Percentiles rank a stretch among this genome's conserved stretches.
phyloP scores from a whole-genome alignment of 2,329 filamentous ascomycete genomes.

The Periconia sp. region DNA sequence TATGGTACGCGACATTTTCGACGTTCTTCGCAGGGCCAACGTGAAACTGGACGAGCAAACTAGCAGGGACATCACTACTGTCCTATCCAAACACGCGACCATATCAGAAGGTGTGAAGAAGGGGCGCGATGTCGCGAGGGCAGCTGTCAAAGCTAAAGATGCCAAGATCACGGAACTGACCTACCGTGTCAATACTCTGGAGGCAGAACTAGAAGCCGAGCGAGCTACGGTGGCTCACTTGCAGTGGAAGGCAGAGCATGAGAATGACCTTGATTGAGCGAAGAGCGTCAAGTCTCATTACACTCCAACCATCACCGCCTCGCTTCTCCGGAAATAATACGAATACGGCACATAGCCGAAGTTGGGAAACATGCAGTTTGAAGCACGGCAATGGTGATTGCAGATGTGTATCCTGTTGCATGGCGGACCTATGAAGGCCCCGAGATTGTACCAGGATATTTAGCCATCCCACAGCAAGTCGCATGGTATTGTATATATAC shows the following conservation, averaged over 20 bases:
- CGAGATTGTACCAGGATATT: not conserved
- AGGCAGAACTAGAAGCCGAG: slow-evolving; percentile 59
- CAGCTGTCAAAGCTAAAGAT: slow-evolving; percentile 65
- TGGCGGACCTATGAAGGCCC: not conserved
- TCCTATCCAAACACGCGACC: slow-evolving; percentile 54
- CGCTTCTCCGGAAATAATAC: not conserved
- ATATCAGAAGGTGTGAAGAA: slow-evolving; percentile 62
- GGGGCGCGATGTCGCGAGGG: slow-evolving; percentile 67
- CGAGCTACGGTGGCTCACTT: slow-evolving; percentile 42
- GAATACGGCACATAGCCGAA: not conserved
- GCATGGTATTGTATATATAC: not conserved
- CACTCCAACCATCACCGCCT: not conserved
- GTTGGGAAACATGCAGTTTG: not conserved
- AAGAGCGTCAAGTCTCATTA: not conserved
- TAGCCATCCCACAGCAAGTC: not conserved
- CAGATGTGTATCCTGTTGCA: not conserved
- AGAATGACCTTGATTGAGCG: slow-evolving; percentile 3
- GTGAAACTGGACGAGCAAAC: slow-evolving; percentile 36
- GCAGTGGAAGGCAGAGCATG: slow-evolving; percentile 21
- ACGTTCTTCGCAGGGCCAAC: slow-evolving; percentile 49
- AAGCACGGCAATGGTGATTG: not conserved
- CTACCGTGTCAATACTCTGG: slow-evolving; percentile 62
- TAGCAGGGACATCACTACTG: slow-evolving; percentile 17
- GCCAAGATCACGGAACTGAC: slow-evolving; percentile 65
- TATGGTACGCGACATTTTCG: slow-evolving; percentile 49